These are phyloP conservation scores for Nectriaceae sp. DNA, from an alignment of 2,329 filamentous ascomycete species.

Conservation along the genomic window DNA sequence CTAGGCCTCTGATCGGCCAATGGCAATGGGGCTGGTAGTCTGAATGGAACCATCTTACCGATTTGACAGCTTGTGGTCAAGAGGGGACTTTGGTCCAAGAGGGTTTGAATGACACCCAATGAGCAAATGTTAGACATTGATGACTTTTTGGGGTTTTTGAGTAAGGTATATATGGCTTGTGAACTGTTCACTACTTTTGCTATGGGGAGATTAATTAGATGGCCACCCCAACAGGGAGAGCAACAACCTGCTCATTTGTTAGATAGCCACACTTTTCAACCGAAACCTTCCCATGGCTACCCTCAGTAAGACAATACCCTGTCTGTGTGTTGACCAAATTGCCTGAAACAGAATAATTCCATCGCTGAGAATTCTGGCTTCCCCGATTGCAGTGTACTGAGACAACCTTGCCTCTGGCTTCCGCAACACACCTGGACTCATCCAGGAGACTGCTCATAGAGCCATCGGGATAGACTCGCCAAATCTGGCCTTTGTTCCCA, in stretches of 20 bases:
- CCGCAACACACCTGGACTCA: slow-evolving; percentile 34
- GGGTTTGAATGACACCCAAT: no score
- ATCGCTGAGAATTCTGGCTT: slow-evolving; percentile 32
- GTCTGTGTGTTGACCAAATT: slow-evolving; percentile 40
- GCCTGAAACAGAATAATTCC: slow-evolving; percentile 46
- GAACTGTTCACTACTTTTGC: no score
- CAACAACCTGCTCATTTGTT: slow-evolving; percentile 47
- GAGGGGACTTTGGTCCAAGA: no score
- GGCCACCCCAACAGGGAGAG: slow-evolving; percentile 42
- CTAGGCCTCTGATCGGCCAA: no score
- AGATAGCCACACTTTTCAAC: slow-evolving; percentile 37
- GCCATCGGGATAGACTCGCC: slow-evolving; percentile 25
- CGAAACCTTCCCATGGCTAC: slow-evolving; percentile 22
- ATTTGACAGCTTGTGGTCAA: no score
- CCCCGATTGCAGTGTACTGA: not conserved
- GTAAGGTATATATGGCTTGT: no score
- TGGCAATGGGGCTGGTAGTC: no score
- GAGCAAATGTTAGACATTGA: no score
- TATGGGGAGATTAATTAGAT: no score
- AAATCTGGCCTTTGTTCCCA: not conserved
- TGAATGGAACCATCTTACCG: no score
- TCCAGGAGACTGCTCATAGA: slow-evolving; percentile 40
- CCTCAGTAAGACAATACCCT: slow-evolving; percentile 42
- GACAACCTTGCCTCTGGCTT: slow-evolving; percentile 17
- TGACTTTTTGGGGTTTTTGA: no score